phyloP scores from a whole-genome alignment of 202 grass and related monocot genomes.

The Setaria viridis region DNA sequence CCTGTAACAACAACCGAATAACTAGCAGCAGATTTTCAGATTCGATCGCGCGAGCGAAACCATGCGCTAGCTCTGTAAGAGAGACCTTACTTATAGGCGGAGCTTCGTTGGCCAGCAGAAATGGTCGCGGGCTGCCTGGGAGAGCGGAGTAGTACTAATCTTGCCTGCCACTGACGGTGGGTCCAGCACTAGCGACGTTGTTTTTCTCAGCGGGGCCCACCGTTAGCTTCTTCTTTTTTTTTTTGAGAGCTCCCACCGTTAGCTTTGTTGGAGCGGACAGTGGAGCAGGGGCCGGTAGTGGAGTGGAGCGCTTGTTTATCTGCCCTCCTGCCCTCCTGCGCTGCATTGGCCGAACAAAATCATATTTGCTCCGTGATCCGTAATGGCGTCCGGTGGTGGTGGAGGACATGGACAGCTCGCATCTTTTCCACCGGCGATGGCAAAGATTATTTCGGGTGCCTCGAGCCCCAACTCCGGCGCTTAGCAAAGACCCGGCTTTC shows the following conservation, averaged over 20 bases:
- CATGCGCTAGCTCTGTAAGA: no score
- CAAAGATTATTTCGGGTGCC: no score
- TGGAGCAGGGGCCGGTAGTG: neutral
- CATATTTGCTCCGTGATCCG: neutral
- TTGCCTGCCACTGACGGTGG: neutral
- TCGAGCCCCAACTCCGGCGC: no score
- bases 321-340: no score
- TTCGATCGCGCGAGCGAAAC: no score
- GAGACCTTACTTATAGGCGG: neutral
- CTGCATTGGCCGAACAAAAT: neutral
- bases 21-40: neutral
- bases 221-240: neutral
- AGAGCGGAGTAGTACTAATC: neutral
- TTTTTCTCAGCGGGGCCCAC: neutral
- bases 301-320: neutral
- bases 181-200: no score
- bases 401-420: neutral
- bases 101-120: neutral
- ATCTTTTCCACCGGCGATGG: neutral
- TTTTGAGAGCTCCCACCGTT: neutral
- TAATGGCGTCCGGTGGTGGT: neutral
- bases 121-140: neutral
- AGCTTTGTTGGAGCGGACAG: neutral
- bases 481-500: no score
- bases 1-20: neutral